Conservation (phyloP, 139 green algal genomes). For the Pleodorina starrii region DNA sequence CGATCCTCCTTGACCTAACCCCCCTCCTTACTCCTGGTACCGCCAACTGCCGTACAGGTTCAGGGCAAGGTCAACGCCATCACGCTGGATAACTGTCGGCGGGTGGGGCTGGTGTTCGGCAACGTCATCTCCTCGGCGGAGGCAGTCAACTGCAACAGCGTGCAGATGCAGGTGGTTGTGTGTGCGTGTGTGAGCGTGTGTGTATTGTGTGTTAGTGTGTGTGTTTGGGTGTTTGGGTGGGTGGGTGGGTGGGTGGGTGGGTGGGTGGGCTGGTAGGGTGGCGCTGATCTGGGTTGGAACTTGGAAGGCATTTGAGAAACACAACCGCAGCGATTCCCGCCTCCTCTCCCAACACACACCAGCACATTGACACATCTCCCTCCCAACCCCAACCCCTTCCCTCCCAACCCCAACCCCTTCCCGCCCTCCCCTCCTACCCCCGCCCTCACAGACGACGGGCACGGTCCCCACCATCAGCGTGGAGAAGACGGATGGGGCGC, state of each 20-base stretch:
- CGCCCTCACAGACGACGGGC: slow-evolving; percentile 72
- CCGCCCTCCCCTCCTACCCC: background rate
- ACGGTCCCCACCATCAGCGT: slow-evolving; percentile 86
- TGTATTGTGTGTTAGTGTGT: background rate
- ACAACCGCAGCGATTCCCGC: too few relatives aligned
- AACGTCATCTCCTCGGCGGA: slow-evolving; percentile 86
- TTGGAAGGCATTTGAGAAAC: too few relatives aligned
- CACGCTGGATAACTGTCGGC: slow-evolving; percentile 91
- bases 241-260: too few relatives aligned
- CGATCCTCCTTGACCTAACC: too few relatives aligned
- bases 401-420: background rate
- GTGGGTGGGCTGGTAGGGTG: too few relatives aligned
- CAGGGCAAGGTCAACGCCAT: slow-evolving; percentile 95
- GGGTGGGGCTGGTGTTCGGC: slow-evolving; percentile 88
- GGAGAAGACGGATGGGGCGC: slow-evolving; percentile 93
- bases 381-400: background rate
- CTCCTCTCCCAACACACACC: background rate
- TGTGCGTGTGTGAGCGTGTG: background rate
- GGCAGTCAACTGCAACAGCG: slow-evolving; percentile 88
- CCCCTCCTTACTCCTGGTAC: too few relatives aligned
- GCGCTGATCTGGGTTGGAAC: too few relatives aligned
- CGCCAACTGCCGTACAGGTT: slow-evolving; percentile 71
- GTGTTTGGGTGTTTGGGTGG: background rate
- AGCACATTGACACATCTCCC: background rate
- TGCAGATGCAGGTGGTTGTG: slow-evolving; percentile 78